A percentile compares a stretch with the other conserved stretches of the same genome.
phyloP scores from a whole-genome alignment of 1,139 yeast genomes.

The Saccharomycopsis hybrid region DNA sequence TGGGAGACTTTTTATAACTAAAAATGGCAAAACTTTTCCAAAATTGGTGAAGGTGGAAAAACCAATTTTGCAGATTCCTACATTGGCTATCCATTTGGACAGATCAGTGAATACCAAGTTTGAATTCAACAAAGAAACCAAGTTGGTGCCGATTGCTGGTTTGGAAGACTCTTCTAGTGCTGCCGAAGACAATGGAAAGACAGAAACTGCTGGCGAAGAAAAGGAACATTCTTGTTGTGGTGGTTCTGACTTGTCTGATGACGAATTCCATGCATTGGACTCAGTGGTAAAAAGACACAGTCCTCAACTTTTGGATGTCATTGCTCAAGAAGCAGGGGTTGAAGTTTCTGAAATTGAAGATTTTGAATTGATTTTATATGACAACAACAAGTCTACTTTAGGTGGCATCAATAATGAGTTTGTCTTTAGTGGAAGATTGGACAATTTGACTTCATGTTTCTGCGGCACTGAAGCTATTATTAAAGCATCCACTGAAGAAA shows the following conservation, averaged over 20 bases:
- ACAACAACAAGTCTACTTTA: constrained; percentile 71
- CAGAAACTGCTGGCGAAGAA: constrained; percentile 24
- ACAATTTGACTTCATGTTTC: constrained; percentile 82
- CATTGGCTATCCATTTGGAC: constrained; percentile 88
- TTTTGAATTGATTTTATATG: constrained; percentile 83
- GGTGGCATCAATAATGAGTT: constrained; percentile 92
- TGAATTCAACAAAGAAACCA: constrained; percentile 85
- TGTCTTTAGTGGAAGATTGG: constrained; percentile 88
- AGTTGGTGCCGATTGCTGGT: constrained; percentile 83
- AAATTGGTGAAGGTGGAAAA: constrained; percentile 70
- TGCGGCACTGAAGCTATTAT: constrained; percentile 69
- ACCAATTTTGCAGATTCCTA: constrained; percentile 87
- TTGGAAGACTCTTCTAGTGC: constrained; percentile 39
- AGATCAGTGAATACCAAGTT: constrained; percentile 72
- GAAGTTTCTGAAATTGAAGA: constrained; percentile 62
- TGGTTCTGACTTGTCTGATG: constrained; percentile 41
- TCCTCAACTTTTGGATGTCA: constrained; percentile 55
- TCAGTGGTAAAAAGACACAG: constrained; percentile 71
- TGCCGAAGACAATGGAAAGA: constrained; percentile 10
- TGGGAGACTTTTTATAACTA: constrained; percentile 73
- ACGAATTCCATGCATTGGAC: constrained; percentile 60
- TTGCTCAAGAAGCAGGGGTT: constrained; percentile 59
- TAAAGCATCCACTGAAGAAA: constrained; percentile 39
- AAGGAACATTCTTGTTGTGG: constrained; percentile 29
- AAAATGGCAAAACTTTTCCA: constrained; percentile 48